Base-by-base conservation (phyloP, 371 early-diverging fungal genomes). In the Mortierella sp. region DNA sequence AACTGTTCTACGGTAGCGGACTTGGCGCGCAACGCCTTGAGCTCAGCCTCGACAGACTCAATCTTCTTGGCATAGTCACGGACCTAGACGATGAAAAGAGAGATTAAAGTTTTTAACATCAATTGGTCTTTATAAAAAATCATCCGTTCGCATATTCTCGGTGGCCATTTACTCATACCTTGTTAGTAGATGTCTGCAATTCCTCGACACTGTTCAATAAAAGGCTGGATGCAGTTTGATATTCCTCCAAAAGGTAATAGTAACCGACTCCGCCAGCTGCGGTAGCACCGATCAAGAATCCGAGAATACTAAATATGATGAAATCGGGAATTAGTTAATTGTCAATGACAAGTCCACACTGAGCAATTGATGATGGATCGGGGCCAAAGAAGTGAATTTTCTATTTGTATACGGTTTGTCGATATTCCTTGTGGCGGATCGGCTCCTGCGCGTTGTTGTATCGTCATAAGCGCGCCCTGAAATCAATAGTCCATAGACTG, bases 201-300 rank as follows among this genome's bases (percentile, higher is more conserved):
- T 93, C 92, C 68, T 93, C 87, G 19, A 95, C 91, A 9, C 94
- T 92, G 76, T 76, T 83, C 82, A 95, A 82, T 35, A 95, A 84
- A 28, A 93, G 82, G 57, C 78, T 85, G 35, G 94, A 92, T 9
- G 93, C 92, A 54, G 84, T 86, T 61, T 93, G 92, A 76, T 95
- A 95, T 83, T 95, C 94, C 62, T 93, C 94, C 65, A 94, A 83
- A 51, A 95, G 85, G 67, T 93, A 93, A 70, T 91, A 92, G 69
- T 93, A 95, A 22, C 95, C 94, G 32, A 87, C 85, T n/a, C 89
- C 89, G 2, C 95, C 93, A 37, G 95, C 92, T 54, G 88, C 74
- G 19, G 93, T 89, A 22, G 91, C 89, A 23, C 95, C 95, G n/a
- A 94, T 78, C 47, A 95, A 81, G 74, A 95, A 93, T 15, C 95